Evolutionary conservation across 1,284 basidiomycete genomes (phyloP), one percentile per base, ranked within the genome.

Genomic region (Trichosporon sp.): DNA sequence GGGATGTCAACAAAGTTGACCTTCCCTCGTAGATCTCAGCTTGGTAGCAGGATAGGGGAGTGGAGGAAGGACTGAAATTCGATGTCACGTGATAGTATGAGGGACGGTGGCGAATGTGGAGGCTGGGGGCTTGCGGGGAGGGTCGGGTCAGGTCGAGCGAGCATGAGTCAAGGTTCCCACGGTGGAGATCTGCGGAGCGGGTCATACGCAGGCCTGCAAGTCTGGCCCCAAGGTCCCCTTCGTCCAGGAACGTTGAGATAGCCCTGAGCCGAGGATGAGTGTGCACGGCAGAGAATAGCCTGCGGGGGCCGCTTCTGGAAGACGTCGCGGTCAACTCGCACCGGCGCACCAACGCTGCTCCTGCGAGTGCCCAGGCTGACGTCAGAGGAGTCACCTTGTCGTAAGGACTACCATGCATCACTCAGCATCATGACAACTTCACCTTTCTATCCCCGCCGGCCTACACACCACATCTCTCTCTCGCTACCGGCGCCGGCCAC

Each of bases 61-160:
- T 65, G 61, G 43, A 68, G 38, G 38, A 26, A 11, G 40, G 8
- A n/a, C 32, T 56, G 59, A 69, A 65, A 65, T 69, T 69, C 46
- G 19, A 1, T 1, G 35, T 65, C 68, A 69, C 68, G 68, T 69
- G 68, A 69, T 26, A 4, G 35, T 7, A 38, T 4, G 16, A 7
- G 7, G 10, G 19, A 3, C 8, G 51, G 51, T 54, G 51, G 51
- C 51, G 51, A 54, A 54, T 54, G 51, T 54, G 51, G 48, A 54
- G 48, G 48, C 10, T 54, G 51, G 26, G 26, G 26, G 26, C 26
- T 26, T 26, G 26, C 26, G 26, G 26, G 26, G 26, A 26, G 26
- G 26, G 26, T 26, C 26, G 26, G 26, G 26, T 26, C 26, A 26
- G 26, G 26, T 26, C 26, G 26, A 26, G 26, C 26, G 26, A 26